Conservation (phyloP, 1,284 basidiomycete genomes). For the Marasmius tenuissimus region DNA sequence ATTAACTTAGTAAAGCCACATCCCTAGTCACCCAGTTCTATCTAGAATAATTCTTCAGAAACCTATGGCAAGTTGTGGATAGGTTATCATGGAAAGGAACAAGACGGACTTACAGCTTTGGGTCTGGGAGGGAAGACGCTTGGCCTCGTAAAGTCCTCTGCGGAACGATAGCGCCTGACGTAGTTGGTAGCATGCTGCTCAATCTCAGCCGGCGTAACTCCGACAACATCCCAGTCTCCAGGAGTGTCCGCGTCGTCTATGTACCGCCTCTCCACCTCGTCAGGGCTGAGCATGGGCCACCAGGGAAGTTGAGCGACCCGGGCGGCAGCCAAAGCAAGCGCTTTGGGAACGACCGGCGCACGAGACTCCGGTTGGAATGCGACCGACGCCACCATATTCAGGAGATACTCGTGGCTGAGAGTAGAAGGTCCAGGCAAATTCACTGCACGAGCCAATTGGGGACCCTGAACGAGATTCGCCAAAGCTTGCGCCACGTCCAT, state of each 20-base stretch:
- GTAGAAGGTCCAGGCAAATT: constrained; percentile 89
- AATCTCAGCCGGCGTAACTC: constrained; percentile 78
- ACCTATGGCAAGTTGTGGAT: constrained; percentile 13
- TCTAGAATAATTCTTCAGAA: constrained; percentile 5
- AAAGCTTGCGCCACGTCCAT: constrained; percentile 94
- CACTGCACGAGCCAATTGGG: constrained; percentile 67
- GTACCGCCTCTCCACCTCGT: constrained; percentile 89
- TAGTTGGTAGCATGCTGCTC: constrained; percentile 92
- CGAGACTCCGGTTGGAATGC: constrained; percentile 74
- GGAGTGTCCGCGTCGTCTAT: constrained; percentile 76
- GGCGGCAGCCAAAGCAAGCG: constrained; percentile 67
- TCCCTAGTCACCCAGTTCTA: neutral
- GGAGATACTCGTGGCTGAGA: constrained; percentile 83
- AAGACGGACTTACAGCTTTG: constrained; percentile 20
- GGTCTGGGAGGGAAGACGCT: constrained; percentile 43
- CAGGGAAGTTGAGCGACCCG: constrained; percentile 74
- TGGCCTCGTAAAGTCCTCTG: constrained; percentile 56
- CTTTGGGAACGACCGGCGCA: constrained; percentile 79
- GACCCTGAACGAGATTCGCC: constrained; percentile 71
- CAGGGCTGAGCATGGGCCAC: constrained; percentile 93
- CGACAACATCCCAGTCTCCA: constrained; percentile 66
- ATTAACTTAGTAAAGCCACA: neutral
- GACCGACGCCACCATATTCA: constrained; percentile 80
- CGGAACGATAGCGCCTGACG: constrained; percentile 85
- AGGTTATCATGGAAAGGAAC: neutral